These are phyloP conservation scores for Parsonsia alboflavescens DNA, from an alignment of 257 asterid genomes.

Conservation along the genomic window DNA sequence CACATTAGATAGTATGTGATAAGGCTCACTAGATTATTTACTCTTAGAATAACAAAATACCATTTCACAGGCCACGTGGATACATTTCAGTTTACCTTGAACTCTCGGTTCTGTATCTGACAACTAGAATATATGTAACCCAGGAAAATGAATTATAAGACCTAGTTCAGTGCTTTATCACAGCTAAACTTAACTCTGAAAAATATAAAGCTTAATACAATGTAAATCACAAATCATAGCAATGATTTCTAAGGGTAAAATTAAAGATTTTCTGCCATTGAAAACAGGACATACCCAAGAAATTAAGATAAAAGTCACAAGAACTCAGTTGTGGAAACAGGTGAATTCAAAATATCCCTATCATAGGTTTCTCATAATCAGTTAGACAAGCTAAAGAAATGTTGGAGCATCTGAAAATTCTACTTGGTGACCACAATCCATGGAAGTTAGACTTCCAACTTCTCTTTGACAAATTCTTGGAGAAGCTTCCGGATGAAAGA, in stretches of 20 bases:
- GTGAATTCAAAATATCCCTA: background rate
- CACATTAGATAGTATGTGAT: background rate
- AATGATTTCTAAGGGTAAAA: background rate
- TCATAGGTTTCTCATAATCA: background rate
- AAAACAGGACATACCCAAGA: background rate
- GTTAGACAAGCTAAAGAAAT: background rate
- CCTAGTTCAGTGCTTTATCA: background rate
- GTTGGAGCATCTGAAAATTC: background rate
- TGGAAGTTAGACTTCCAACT: background rate
- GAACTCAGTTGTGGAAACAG: background rate
- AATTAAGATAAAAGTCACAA: background rate
- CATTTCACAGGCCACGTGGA: background rate
- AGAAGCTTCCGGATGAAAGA: background rate
- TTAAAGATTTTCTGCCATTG: background rate
- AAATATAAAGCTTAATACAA: background rate
- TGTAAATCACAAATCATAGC: background rate
- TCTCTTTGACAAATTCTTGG: background rate
- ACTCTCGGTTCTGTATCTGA: background rate
- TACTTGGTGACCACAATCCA: background rate
- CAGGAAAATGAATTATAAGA: background rate
- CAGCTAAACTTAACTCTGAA: background rate
- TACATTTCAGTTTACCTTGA: background rate
- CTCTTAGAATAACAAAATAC: background rate
- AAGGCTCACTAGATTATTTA: background rate
- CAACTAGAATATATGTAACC: background rate